Evolutionary conservation across 768 basidiomycete species (phyloP), one percentile per base, ranked within the genome.

Genomic region (Kwoniella sp.): DNA sequence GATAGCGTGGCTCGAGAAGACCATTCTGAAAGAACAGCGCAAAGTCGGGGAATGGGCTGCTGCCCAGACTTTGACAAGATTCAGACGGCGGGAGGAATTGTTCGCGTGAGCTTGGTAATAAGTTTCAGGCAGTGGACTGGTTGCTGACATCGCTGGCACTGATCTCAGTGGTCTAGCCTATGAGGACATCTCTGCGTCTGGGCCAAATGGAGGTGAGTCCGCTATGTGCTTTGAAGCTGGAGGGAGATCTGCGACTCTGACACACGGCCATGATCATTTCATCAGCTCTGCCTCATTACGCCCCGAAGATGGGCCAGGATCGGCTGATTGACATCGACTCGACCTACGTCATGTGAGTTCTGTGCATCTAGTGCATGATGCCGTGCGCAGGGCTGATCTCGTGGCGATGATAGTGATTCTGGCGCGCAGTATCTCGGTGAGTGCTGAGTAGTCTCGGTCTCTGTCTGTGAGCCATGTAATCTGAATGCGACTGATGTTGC

Each of bases 221-320:
- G 50, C 3, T 23, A 11, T 26, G 4, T 25, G n/a, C 50, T 28
- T 51, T 8, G 50, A 25, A 26, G 34, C 7, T 7, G 34, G 34
- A 20, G 20, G 11, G 41, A 17, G 34, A 34, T 34, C 13, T 34
- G 34, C 34, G 13, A 5, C 34, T 13, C 13, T 34, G 34, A 34
- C n/a, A n/a, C n/a, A n/a, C n/a, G n/a, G n/a, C n/a, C n/a, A n/a
- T n/a, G n/a, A n/a, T n/a, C n/a, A n/a, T n/a, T n/a, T n/a, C n/a
- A n/a, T n/a, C n/a, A 86, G 96, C 95, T 20, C 82, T 97, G 25
- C 93, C 96, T 3, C 96, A 99, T 82, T 98, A 99, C 80, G 84
- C 86, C 0, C 93, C 96, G 0, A 85, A 86, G 65, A 87, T 89
- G 75, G 80, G 83, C 22, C 84, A 83, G 20, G 89, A 90, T n/a